phyloP scores from a whole-genome alignment of 352 stramenopile species.

The Phytophthora agathidicida region DNA sequence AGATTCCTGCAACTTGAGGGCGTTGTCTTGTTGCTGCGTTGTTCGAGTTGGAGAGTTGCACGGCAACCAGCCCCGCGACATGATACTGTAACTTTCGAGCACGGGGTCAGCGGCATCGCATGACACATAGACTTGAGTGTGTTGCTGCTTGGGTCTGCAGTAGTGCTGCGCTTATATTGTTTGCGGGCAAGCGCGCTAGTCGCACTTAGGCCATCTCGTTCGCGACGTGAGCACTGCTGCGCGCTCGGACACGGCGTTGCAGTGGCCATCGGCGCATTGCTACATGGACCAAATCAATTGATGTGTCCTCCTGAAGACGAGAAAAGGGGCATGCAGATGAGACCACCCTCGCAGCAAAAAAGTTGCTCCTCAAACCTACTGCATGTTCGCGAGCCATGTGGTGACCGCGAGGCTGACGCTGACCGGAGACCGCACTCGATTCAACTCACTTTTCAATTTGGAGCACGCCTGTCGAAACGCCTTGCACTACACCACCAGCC shows the following conservation, averaged over 20 bases:
- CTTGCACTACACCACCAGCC: background rate
- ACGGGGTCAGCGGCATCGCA: background rate
- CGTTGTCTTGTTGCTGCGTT: conserved; percentile 27
- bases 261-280: conserved; percentile 23
- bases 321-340: conserved; percentile 11
- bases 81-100: conserved; percentile 1
- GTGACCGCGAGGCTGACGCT: conserved; percentile 5
- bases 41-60: conserved; percentile 17
- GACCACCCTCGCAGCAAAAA: too few species aligned
- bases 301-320: conserved; percentile 31
- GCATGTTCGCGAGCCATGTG: background rate
- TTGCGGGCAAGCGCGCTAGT: conserved; percentile 9
- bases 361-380: background rate
- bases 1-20: conserved; percentile 21
- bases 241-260: conserved; percentile 3
- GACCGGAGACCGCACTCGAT: background rate
- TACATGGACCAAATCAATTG: conserved; percentile 20
- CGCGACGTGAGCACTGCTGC: background rate
- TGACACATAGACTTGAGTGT: too few species aligned
- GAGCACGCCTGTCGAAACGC: conserved; percentile 30
- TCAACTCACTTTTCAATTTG: conserved; percentile 44
- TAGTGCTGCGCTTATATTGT: background rate
- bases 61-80: conserved; percentile 9
- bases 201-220: conserved; percentile 13
- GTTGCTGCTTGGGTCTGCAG: background rate